Conservation (phyloP, 1,284 basidiomycete genomes). For the Coniferiporia sulphurascens region DNA sequence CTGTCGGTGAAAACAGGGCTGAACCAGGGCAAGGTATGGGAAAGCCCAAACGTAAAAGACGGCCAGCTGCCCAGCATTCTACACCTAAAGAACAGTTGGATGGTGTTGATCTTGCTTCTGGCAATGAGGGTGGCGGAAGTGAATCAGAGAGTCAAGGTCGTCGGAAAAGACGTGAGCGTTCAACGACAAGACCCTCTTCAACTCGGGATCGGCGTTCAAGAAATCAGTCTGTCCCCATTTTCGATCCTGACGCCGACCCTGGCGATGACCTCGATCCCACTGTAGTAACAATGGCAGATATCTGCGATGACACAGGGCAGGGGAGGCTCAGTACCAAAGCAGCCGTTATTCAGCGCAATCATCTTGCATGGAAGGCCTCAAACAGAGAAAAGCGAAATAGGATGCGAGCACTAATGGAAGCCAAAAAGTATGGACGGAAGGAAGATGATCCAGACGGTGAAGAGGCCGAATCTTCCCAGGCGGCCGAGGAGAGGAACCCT, state of each 20-base stretch:
- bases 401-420: conserved; percentile 59
- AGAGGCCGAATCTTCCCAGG: conserved; percentile 13
- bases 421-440: conserved; percentile 63
- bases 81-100: neutral
- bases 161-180: conserved; percentile 5
- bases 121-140: conserved; percentile 1
- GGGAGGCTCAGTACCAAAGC: conserved; percentile 73
- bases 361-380: conserved; percentile 59
- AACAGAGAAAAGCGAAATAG: conserved; percentile 59
- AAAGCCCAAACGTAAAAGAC: neutral
- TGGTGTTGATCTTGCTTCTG: neutral
- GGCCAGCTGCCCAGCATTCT: neutral
- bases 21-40: neutral
- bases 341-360: conserved; percentile 60
- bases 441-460: conserved; percentile 41
- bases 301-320: conserved; percentile 69
- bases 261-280: conserved; percentile 76
- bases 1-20: neutral
- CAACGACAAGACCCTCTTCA: conserved; percentile 3
- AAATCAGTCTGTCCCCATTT: conserved; percentile 40
- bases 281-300: conserved; percentile 66
- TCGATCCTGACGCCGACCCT: conserved; percentile 53
- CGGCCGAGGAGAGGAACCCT: conserved; percentile 10
- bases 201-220: conserved; percentile 24
- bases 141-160: conserved; percentile 4